Conservation (phyloP, 1,284 basidiomycete genomes). For the Ganoderma leucocontextum region DNA sequence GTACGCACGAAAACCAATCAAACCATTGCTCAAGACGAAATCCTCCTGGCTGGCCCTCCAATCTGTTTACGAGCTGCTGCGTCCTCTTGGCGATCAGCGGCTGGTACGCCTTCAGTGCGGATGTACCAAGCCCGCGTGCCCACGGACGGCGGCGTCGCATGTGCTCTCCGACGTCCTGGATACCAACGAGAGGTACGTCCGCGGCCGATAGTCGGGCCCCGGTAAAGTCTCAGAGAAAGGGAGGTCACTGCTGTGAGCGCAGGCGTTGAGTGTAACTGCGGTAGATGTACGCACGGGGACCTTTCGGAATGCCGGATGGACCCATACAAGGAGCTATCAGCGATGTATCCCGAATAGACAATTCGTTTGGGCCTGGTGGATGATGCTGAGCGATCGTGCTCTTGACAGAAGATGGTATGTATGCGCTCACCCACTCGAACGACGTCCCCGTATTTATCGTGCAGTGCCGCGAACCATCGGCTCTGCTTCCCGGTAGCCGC, state of each 20-base stretch:
- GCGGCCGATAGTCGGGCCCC: neutral
- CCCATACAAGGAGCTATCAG: neutral
- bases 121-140: neutral
- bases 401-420: neutral
- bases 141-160: neutral
- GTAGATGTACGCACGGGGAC: conserved; percentile 15
- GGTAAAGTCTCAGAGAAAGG: neutral
- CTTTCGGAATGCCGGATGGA: conserved; percentile 12
- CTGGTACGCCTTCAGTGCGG: conserved; percentile 30
- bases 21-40: conserved; percentile 13
- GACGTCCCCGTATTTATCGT: conserved; percentile 41
- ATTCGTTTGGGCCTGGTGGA: conserved; percentile 18
- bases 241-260: neutral
- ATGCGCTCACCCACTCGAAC: conserved; percentile 40
- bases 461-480: conserved; percentile 29
- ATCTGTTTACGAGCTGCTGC: neutral
- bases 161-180: neutral
- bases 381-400: too few species aligned
- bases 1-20: conserved; percentile 10
- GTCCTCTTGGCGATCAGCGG: conserved; percentile 11
- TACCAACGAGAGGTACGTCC: conserved; percentile 19
- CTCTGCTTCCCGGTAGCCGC: neutral
- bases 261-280: neutral
- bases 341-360: conserved; percentile 11
- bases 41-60: neutral